Evolutionary conservation across 2,329 filamentous ascomycete genomes (phyloP), one percentile per base, ranked within the genome.

Genomic region (Aaosphaeria pasadenensis): DNA sequence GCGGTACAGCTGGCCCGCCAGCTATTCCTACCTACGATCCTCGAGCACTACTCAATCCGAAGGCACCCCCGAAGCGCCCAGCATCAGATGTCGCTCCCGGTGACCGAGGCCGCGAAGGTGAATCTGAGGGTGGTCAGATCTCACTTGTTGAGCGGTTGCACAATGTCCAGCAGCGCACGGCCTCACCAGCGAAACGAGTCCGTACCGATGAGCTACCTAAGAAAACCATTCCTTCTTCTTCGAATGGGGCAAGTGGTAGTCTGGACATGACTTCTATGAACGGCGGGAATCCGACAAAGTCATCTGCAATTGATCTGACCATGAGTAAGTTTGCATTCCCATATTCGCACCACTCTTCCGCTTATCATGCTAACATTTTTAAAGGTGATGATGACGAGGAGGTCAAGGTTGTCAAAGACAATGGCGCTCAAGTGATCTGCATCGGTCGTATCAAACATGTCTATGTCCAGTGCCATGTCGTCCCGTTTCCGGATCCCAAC

Each of bases 111-210:
- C 53, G 57, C 38, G 53, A 58, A 4, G 58, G 62, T 6, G 46
- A 51, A 9, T 50, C 51, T 13, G 56, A 49, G 30, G 36, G 46
- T 11, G 80, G 82, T 29, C 78, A 83, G 56, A 77, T 79, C 7
- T 72, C 73, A 47, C 82, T 91, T 73, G 82, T 95, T 41, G 89
- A 95, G 67, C 81, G 83, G 31, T 77, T 91, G 64, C 89, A 91
- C 65, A 85, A 86, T 55, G 81, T 95, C 11, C 80, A 88, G 55
- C 79, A 86, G 44, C 86, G 91, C 29, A 74, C 76, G 58, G 74
- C 62, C 53, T 77, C 67, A 62, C 82, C 87, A 44, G 54, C 62
- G 2, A 70, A 70, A 46, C 60, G 66, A 7, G 46, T 63, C 29
- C 66, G 62, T 46, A 62, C 62, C 9, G 51, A 51, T 4, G 61